Evolutionary conservation across 116 monocot species (phyloP).

Genomic region (Iris pallida): DNA sequence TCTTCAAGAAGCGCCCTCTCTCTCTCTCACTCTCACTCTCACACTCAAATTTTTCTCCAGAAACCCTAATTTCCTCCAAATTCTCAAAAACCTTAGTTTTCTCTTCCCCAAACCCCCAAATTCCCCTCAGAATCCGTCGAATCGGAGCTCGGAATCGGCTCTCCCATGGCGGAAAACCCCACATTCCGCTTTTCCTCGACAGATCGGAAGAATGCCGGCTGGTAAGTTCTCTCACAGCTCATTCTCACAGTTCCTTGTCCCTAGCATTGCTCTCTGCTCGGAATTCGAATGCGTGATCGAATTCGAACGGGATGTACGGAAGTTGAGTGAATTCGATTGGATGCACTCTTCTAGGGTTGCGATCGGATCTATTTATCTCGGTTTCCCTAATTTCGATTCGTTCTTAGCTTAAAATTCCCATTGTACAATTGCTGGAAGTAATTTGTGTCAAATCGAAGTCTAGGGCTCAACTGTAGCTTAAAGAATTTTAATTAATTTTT

Average conservation of each 20-base stretch:
- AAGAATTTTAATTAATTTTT: too few relatives aligned
- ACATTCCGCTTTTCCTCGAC: neutral
- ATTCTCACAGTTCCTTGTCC: too few relatives aligned
- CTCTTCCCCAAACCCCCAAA: neutral
- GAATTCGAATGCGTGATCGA: neutral
- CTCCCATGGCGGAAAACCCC: neutral
- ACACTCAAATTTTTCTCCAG: neutral
- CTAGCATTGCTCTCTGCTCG: neutral
- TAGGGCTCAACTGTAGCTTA: too few relatives aligned
- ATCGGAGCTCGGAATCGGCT: neutral
- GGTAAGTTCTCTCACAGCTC: neutral
- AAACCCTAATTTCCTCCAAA: neutral
- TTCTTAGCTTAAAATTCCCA: too few relatives aligned
- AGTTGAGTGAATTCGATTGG: too few relatives aligned
- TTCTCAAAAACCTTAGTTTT: neutral
- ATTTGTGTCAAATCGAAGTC: too few relatives aligned
- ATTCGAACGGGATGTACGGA: too few relatives aligned
- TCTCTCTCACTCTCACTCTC: constrained; percentile 6
- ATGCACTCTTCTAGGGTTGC: too few relatives aligned
- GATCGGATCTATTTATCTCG: too few relatives aligned
- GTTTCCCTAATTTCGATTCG: too few relatives aligned
- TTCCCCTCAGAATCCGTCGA: neutral
- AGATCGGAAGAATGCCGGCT: neutral
- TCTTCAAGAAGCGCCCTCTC: neutral
- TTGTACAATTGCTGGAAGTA: too few relatives aligned